Conservation (phyloP, 208 protist genomes). For the Crithidia thermophila region DNA sequence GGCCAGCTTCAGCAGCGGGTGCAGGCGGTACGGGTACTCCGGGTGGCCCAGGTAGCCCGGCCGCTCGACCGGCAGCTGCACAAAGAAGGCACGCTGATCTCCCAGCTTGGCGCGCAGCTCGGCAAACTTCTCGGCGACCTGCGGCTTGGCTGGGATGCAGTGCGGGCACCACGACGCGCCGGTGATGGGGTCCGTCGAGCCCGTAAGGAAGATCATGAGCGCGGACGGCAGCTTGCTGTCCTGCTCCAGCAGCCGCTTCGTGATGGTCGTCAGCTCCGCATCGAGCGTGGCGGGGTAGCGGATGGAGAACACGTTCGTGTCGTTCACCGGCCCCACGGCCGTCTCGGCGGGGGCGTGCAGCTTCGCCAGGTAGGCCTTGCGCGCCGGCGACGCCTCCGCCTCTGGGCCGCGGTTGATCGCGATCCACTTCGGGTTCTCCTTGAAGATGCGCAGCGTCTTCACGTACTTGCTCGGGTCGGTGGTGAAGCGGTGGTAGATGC, state of each 20-base stretch:
- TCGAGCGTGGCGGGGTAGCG: constrained; percentile 40
- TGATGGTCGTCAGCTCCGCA: constrained; percentile 31
- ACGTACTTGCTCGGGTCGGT: constrained; percentile 48
- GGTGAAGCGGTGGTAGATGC: constrained; percentile 93
- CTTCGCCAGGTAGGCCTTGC: constrained; percentile 45
- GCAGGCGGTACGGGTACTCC: constrained; percentile 59
- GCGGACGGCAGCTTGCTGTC: constrained; percentile 24
- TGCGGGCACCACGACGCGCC: constrained; percentile 80
- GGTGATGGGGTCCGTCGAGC: constrained; percentile 47
- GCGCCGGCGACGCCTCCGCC: constrained; percentile 34
- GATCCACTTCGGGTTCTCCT: constrained; percentile 76
- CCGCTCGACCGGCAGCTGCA: constrained; percentile 70
- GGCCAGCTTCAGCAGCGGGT: constrained; percentile 45
- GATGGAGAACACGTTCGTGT: constrained; percentile 33
- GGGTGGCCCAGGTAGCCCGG: constrained; percentile 69
- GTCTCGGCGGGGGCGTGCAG: constrained; percentile 30
- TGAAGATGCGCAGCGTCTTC: constrained; percentile 82
- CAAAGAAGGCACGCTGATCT: constrained; percentile 38
- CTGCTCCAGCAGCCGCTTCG: constrained; percentile 26
- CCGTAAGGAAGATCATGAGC: constrained; percentile 63
- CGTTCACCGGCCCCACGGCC: constrained; percentile 23
- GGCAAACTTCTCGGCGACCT: constrained; percentile 43
- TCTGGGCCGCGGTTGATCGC: constrained; percentile 56
- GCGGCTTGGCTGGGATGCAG: constrained; percentile 59
- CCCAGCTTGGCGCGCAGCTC: constrained; percentile 41